Evolutionary conservation across 495 filamentous ascomycete species (phyloP).

Genomic region (Pseudoneurospora amorphoporcata): DNA sequence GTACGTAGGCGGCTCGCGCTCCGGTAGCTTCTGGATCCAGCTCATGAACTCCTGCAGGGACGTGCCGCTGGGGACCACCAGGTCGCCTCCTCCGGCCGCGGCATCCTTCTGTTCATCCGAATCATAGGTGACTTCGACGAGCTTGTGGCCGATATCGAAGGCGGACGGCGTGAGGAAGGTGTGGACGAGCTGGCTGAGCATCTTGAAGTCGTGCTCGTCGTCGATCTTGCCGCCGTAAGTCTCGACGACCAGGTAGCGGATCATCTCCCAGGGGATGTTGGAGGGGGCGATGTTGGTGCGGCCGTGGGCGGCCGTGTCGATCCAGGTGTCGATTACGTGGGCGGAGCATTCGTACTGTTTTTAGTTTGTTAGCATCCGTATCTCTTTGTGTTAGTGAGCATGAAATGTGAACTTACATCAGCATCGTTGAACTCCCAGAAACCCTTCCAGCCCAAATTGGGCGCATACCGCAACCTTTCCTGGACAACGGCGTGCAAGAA

Average conservation of each 20-base stretch:
- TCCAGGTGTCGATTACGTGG: conserved; percentile 92
- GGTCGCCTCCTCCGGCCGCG: conserved; percentile 31
- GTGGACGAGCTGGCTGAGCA: conserved; percentile 61
- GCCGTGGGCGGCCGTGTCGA: conserved; percentile 67
- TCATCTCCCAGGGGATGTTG: conserved; percentile 96
- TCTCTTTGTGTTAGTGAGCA: background rate
- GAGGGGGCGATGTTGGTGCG: conserved; percentile 85
- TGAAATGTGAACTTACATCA: conserved; percentile 58
- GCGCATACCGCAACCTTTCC: conserved; percentile 89
- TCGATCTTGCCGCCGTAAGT: conserved; percentile 98
- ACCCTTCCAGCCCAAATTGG: conserved; percentile 91
- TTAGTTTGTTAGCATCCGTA: background rate
- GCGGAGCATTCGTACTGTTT: conserved; percentile 90
- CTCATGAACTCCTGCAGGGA: conserved; percentile 75
- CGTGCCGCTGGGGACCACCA: conserved; percentile 70
- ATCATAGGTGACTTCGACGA: conserved; percentile 38
- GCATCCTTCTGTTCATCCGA: conserved; percentile 19
- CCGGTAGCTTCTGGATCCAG: conserved; percentile 87
- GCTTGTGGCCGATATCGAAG: conserved; percentile 82
- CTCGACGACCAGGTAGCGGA: conserved; percentile 81
- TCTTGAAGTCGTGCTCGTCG: conserved; percentile 72
- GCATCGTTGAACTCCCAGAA: conserved; percentile 99
- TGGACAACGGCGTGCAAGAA: conserved; percentile 96
- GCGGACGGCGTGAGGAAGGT: conserved; percentile 72
- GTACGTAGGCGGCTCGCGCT: conserved; percentile 94